Conservation (phyloP, 495 filamentous ascomycete genomes). For the Pyrenula aspistea region DNA sequence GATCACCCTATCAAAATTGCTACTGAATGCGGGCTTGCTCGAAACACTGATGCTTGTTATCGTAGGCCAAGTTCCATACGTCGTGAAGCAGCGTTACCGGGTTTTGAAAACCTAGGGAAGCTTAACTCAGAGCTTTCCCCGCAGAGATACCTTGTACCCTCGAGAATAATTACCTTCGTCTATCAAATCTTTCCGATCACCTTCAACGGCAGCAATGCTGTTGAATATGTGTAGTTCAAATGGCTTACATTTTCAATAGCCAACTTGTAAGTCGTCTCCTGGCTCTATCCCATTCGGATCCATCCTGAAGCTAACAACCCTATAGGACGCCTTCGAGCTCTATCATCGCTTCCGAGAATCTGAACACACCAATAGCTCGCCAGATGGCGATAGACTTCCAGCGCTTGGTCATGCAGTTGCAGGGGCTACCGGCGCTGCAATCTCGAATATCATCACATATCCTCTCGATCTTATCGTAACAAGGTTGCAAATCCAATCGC, state of each 20-base stretch:
- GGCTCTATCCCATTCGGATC: not conserved
- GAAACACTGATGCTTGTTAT: no score
- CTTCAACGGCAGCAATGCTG: not conserved
- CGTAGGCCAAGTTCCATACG: no score
- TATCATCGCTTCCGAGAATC: constrained; percentile 33
- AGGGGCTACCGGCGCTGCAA: constrained; percentile 64
- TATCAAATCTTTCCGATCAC: no score
- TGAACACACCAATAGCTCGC: constrained; percentile 21
- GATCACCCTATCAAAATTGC: no score
- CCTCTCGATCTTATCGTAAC: constrained; percentile 80
- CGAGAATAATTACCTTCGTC: no score
- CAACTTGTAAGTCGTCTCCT: constrained; percentile 8
- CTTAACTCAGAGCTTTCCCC: not conserved
- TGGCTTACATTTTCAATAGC: constrained; percentile 15
- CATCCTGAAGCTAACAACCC: constrained; percentile 2
- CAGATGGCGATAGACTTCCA: constrained; percentile 49
- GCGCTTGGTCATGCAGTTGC: constrained; percentile 80
- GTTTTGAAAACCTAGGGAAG: not conserved
- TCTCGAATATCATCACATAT: constrained; percentile 71
- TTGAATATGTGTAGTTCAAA: not conserved
- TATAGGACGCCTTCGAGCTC: constrained; percentile 37
- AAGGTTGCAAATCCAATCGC: constrained; percentile 70
- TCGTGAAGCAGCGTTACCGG: no score
- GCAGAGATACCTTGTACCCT: no score
- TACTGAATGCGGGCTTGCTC: no score